A percentile compares a stretch with the other conserved stretches of the same genome.
Conservation (phyloP, 2,329 filamentous ascomycete species). For the Exophiala oligosperma region DNA sequence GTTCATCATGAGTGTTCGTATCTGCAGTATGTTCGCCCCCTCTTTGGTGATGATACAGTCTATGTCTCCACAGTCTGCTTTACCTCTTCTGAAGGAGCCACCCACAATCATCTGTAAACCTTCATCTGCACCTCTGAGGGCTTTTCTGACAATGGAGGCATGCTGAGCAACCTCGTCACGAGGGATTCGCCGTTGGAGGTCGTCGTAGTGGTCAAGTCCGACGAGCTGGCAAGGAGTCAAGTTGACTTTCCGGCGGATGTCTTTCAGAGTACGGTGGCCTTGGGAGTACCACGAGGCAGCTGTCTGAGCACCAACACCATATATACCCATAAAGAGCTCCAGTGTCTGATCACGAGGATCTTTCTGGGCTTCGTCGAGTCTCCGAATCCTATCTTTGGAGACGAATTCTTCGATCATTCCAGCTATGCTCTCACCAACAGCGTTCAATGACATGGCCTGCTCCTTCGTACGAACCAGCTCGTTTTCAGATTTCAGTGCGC, state of each 20-base stretch:
- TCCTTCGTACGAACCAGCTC: slow-evolving; percentile 65
- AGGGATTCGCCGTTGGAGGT: slow-evolving; percentile 77
- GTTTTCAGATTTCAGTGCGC: slow-evolving; percentile 67
- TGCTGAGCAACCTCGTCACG: slow-evolving; percentile 72
- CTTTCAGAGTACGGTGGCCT: slow-evolving; percentile 72
- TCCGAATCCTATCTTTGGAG: slow-evolving; percentile 67
- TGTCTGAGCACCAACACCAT: slow-evolving; percentile 70
- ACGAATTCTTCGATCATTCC: slow-evolving; percentile 89
- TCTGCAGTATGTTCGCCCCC: slow-evolving; percentile 56
- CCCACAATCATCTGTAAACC: slow-evolving; percentile 70
- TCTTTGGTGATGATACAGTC: slow-evolving; percentile 79
- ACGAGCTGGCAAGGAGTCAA: slow-evolving; percentile 70
- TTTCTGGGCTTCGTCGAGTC: slow-evolving; percentile 68
- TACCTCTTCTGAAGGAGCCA: slow-evolving; percentile 82
- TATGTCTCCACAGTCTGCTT: slow-evolving; percentile 73
- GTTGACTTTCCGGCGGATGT: slow-evolving; percentile 62
- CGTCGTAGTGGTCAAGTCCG: slow-evolving; percentile 76
- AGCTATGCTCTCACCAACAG: slow-evolving; percentile 72
- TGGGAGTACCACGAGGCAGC: slow-evolving; percentile 75
- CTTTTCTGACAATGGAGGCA: slow-evolving; percentile 61
- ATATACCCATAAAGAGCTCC: slow-evolving; percentile 72
- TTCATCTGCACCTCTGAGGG: slow-evolving; percentile 61
- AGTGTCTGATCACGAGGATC: slow-evolving; percentile 68
- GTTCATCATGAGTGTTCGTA: slow-evolving; percentile 63
- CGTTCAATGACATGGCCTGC: slow-evolving; percentile 67